Evolutionary conservation across 495 filamentous ascomycete species (phyloP), one percentile per base, ranked within the genome.

Genomic region (Hypoxylon fragiforme): DNA sequence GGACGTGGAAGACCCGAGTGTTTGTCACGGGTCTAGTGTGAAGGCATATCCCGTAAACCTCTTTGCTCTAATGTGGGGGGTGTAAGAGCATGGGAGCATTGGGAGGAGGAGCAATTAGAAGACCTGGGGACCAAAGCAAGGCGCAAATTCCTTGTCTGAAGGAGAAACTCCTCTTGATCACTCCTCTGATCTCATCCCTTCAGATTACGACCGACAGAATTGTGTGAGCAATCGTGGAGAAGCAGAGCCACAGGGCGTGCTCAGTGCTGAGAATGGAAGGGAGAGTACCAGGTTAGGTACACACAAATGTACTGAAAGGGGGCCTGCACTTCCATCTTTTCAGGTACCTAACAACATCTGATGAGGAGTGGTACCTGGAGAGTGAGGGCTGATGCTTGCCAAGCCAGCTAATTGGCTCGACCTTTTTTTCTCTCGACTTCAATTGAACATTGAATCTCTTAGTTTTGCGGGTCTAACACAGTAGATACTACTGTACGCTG

Each of bases 51-150:
- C 24, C 24, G 24, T 9, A 28, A 28, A 9, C 24, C 42, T 44
- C 35, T 49, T 47, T 49, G 19, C 35, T 47, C 51, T 13, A 45
- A 46, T 37, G 36, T 55, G 50, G 50, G 50, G 47, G n/a, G n/a
- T n/a, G 41, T 34, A 26, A 45, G 37, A 49, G 45, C n/a, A n/a
- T n/a, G 45, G 18, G 39, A 44, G 14, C 24, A 28, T 28, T 28
- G 9, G 9, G 24, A 28, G 4, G 24, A 28, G 9, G 24, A 28
- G 4, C 4, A 28, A 4, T 28, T 4, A 28, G 24, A 19, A 6
- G 12, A 35, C 32, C 24, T 21, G 24, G 38, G 43, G 16, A 42
- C 48, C 55, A 56, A 62, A 28, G 48, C 50, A 55, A 60, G 52
- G 58, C 41, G 48, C 52, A 44, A 39, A 47, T 28, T n/a, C n/a